A percentile compares a stretch with the other conserved stretches of the same genome.
Evolutionary conservation across 306 rosid genomes (phyloP).

Genomic region (Medicago lupulina): DNA sequence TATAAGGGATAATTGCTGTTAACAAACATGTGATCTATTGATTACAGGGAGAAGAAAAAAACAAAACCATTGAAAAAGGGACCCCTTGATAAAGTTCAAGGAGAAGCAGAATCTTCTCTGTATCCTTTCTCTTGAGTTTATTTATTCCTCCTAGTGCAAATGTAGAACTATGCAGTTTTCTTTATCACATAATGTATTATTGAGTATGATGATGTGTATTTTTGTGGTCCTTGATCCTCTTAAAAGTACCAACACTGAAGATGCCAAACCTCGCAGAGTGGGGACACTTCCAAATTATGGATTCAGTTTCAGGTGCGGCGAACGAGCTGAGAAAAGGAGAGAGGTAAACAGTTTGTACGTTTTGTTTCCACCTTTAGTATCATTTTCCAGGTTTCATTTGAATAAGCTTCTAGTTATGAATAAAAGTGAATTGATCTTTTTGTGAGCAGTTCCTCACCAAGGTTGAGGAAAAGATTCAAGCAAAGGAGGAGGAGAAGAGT

Average conservation of each 20-base stretch:
- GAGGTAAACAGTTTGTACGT: slow-evolving; percentile 68
- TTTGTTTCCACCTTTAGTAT: slow-evolving; percentile 17
- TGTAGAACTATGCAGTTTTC: slow-evolving; percentile 20
- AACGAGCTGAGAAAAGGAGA: slow-evolving; percentile 93
- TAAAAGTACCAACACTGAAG: slow-evolving; percentile 66
- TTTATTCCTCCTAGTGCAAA: slow-evolving; percentile 27
- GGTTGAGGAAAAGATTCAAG: slow-evolving; percentile 94
- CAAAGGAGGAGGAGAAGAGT: slow-evolving; percentile 86
- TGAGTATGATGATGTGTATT: slow-evolving; percentile 19
- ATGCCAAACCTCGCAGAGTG: slow-evolving; percentile 59
- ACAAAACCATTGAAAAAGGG: slow-evolving; percentile 60
- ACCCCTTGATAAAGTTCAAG: slow-evolving; percentile 53
- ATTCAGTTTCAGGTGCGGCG: slow-evolving; percentile 90
- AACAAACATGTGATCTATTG: slow-evolving; percentile 35
- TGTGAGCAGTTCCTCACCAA: slow-evolving; percentile 80
- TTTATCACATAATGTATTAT: slow-evolving; percentile 9
- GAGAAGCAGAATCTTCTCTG: slow-evolving; percentile 65
- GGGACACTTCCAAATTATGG: slow-evolving; percentile 88
- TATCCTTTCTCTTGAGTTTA: slow-evolving; percentile 65
- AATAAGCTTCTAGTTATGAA: slow-evolving; percentile 24
- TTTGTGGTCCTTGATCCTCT: slow-evolving; percentile 56
- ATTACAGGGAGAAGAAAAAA: slow-evolving; percentile 70
- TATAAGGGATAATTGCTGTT: slow-evolving; percentile 10
- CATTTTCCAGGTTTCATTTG: slow-evolving; percentile 25
- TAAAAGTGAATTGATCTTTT: slow-evolving; percentile 34